Percentiles rank a stretch among this genome's conserved stretches.
Evolutionary conservation across 805 yeast species (phyloP).

Genomic region (Candida dajiaensis): DNA sequence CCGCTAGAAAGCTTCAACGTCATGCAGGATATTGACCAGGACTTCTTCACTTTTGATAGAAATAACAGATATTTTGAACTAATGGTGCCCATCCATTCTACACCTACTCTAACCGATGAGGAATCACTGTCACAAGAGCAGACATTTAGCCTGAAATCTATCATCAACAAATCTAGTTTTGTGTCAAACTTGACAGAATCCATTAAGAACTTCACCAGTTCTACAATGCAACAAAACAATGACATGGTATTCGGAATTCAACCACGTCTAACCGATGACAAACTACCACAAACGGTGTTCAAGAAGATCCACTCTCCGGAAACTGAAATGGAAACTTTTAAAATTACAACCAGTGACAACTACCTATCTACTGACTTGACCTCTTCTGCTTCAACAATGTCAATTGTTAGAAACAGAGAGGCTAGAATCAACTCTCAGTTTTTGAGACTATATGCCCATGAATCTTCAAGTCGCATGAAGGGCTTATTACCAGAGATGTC

Average conservation of each 20-base stretch:
- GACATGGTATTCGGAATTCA: conserved; percentile 21
- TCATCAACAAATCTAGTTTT: conserved; percentile 11
- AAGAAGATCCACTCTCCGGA: conserved; percentile 5
- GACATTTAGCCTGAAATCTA: background rate
- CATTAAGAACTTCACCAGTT: conserved; percentile 11
- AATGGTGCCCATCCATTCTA: conserved; percentile 4
- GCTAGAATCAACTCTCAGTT: conserved; percentile 46
- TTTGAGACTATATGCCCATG: conserved; percentile 43
- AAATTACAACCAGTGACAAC: conserved; percentile 14
- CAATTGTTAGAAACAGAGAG: conserved; percentile 31
- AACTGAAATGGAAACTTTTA: conserved; percentile 22
- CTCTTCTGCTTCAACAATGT: background rate
- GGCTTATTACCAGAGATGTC: conserved; percentile 29
- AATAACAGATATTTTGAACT: conserved; percentile 4
- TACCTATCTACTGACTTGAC: conserved; percentile 1
- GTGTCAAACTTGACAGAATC: conserved; percentile 22
- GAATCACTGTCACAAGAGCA: background rate
- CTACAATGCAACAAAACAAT: conserved; percentile 14
- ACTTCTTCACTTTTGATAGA: conserved; percentile 8
- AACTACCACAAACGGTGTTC: conserved; percentile 8
- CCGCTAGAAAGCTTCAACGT: conserved; percentile 15
- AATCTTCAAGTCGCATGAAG: conserved; percentile 34
- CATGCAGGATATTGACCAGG: conserved; percentile 20
- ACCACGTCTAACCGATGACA: conserved; percentile 24
- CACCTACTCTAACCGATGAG: conserved; percentile 2